These are phyloP conservation scores for Pelargonium fulgidum DNA, from an alignment of 441 rosid genomes.

Conservation along the genomic window DNA sequence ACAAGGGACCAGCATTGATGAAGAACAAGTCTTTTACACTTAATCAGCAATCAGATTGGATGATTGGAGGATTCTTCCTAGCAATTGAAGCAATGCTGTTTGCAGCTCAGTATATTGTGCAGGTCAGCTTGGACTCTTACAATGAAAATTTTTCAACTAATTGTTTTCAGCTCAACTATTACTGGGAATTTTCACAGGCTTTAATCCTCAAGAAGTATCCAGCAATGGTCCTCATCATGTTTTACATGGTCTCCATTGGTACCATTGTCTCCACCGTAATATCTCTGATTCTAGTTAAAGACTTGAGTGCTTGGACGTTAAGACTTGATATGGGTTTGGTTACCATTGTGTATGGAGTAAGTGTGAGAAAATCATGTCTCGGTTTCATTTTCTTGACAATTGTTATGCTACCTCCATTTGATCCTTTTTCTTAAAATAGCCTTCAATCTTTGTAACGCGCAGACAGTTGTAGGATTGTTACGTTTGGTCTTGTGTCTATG, in stretches of 20 bases:
- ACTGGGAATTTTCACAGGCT: constrained; percentile 23
- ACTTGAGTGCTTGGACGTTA: constrained; percentile 39
- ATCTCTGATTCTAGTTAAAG: constrained; percentile 29
- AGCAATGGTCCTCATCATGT: constrained; percentile 28
- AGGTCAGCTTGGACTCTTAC: background rate
- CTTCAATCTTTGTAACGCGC: no score
- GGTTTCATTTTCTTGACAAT: background rate
- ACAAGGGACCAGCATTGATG: background rate
- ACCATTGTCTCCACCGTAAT: constrained; percentile 27
- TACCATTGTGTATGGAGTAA: constrained; percentile 17
- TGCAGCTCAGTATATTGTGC: background rate
- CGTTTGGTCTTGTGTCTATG: constrained; percentile 18
- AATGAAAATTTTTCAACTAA: no score
- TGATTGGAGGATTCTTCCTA: constrained; percentile 29
- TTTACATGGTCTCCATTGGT: constrained; percentile 21
- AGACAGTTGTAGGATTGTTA: background rate
- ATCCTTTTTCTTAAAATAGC: no score
- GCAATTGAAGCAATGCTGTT: background rate
- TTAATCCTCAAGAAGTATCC: constrained; percentile 38
- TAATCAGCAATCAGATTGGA: constrained; percentile 18
- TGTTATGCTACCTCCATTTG: no score
- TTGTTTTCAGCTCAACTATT: no score
- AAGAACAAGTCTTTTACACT: background rate
- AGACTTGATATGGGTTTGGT: constrained; percentile 27
- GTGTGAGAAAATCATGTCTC: background rate